These are phyloP conservation scores for Selaginella tamariscina DNA, from an alignment of 75 land plant species.

Conservation along the genomic window DNA sequence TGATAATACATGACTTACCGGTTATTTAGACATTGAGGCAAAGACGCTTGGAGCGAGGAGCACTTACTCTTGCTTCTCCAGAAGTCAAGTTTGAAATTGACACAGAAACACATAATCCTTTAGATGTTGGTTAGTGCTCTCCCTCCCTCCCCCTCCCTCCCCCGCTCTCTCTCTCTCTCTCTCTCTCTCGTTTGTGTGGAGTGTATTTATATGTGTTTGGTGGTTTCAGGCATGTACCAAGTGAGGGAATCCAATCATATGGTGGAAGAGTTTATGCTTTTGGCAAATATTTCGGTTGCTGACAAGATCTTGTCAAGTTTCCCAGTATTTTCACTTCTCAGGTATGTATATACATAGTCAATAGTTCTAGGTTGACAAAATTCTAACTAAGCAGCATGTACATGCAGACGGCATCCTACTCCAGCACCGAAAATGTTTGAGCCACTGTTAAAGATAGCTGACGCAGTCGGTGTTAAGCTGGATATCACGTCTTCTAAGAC, in stretches of 20 bases:
- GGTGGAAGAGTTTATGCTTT: constrained; percentile 99
- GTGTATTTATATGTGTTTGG: not conserved
- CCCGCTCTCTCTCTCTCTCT: too few species aligned
- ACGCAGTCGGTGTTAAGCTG: constrained; percentile 72
- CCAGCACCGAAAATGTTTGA: constrained; percentile 97
- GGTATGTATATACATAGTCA: constrained; percentile 29
- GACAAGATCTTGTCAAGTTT: constrained; percentile 73
- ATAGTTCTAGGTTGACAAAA: not conserved
- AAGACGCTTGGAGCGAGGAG: constrained; percentile 93
- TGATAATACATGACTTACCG: too few species aligned
- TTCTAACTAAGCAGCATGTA: not conserved
- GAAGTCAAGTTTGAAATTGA: constrained; percentile 98
- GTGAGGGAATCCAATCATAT: constrained; percentile 96
- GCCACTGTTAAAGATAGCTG: constrained; percentile 74
- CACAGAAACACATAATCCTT: constrained; percentile 95
- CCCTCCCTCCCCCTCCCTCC: constrained; percentile 6
- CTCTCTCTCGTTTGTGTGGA: not conserved
- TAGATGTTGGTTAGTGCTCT: constrained; percentile 66
- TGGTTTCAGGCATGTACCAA: constrained; percentile 83
- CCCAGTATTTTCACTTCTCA: constrained; percentile 64
- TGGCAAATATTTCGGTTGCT: constrained; percentile 96
- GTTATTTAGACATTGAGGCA: constrained; percentile 67
- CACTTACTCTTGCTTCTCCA: constrained; percentile 94
- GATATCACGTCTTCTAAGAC: constrained; percentile 89
- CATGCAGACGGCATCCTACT: constrained; percentile 87